Evolutionary conservation across 2,329 filamentous ascomycete genomes (phyloP), one percentile per base, ranked within the genome.

Genomic region (Cucurbitaria berberidis): DNA sequence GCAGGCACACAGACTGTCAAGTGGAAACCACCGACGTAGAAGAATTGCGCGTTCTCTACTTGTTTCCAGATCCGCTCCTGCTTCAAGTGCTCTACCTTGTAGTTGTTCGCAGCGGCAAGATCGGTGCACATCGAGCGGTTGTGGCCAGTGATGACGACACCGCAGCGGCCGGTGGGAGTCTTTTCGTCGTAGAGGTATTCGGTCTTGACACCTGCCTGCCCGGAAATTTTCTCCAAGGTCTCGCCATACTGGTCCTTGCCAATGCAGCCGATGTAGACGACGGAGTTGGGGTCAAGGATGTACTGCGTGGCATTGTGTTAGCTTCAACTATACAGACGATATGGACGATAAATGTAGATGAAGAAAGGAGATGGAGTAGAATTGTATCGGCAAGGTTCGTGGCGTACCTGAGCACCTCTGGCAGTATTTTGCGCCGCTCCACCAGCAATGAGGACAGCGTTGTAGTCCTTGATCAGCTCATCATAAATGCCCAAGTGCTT

Each of bases 351-450:
- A 26, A 9, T 9, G 27, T 16, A 46, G 13, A 16, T 16, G n/a
- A 10, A 18, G 22, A 15, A 4, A 7, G 24, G 9, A 10, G 8
- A 16, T 9, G 8, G 13, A 2, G 24, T 13, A 18, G 24, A 29
- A 15, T 13, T 2, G 15, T 42, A 5, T 26, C 22, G 16, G 19
- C n/a, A 22, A 27, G 16, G 13, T 5, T 29, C 21, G 51, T 41
- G 15, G 26, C 66, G 50, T 79, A 84, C 83, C 77, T 95, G 91
- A 61, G 93, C 95, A 66, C 95, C 95, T 73, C 95, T 89, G 66
- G 95, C 93, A 48, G 92, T 96, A 85, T 99, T 99, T 81, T 99
- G 95, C 26, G 95, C 95, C 51, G 95, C 95, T 72, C 95, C 95
- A 63, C 95, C 95, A 48, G 95, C 92, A 74, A 98, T 95, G 75